A percentile compares a stretch with the other conserved stretches of the same genome.
Evolutionary conservation across 768 basidiomycete genomes (phyloP).

Genomic region (Mycena amicta): DNA sequence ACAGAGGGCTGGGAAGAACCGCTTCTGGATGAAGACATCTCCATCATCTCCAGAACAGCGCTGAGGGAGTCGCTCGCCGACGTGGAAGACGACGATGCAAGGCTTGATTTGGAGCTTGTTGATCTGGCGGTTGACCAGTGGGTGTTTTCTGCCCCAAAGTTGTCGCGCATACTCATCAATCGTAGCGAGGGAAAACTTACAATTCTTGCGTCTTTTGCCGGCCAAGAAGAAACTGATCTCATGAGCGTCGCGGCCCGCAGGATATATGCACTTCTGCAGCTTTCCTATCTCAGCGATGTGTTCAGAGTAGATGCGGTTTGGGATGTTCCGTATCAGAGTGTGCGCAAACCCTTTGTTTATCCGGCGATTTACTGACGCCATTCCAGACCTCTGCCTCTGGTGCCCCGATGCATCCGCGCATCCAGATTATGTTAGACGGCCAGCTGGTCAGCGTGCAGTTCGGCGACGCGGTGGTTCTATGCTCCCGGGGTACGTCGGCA

Average conservation of each 20-base stretch:
- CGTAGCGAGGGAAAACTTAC: slow-evolving; percentile 54
- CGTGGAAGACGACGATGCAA: slow-evolving; percentile 42
- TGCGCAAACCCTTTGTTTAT: slow-evolving; percentile 36
- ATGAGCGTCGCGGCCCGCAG: slow-evolving; percentile 49
- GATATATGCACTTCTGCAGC: slow-evolving; percentile 62
- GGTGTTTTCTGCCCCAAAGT: slow-evolving; percentile 19
- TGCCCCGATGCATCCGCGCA: slow-evolving; percentile 71
- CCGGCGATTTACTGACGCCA: neutral
- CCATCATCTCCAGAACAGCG: slow-evolving; percentile 46
- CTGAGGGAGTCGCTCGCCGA: slow-evolving; percentile 45
- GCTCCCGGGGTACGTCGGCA: slow-evolving; percentile 55
- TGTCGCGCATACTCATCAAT: slow-evolving; percentile 5
- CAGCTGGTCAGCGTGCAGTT: slow-evolving; percentile 66
- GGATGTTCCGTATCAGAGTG: slow-evolving; percentile 76
- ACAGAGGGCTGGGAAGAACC: slow-evolving; percentile 74
- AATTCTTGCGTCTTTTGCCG: slow-evolving; percentile 70
- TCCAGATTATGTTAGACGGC: slow-evolving; percentile 64
- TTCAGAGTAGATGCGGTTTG: slow-evolving; percentile 53
- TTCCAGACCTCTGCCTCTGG: slow-evolving; percentile 64
- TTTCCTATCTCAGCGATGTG: slow-evolving; percentile 43
- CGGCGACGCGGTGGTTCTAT: slow-evolving; percentile 75
- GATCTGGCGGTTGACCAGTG: slow-evolving; percentile 68
- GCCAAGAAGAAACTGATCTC: slow-evolving; percentile 46
- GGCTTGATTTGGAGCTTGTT: slow-evolving; percentile 72
- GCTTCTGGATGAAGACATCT: slow-evolving; percentile 57